phyloP scores from a whole-genome alignment of 1,139 yeast species.

The Martiniozyma asiatica region DNA sequence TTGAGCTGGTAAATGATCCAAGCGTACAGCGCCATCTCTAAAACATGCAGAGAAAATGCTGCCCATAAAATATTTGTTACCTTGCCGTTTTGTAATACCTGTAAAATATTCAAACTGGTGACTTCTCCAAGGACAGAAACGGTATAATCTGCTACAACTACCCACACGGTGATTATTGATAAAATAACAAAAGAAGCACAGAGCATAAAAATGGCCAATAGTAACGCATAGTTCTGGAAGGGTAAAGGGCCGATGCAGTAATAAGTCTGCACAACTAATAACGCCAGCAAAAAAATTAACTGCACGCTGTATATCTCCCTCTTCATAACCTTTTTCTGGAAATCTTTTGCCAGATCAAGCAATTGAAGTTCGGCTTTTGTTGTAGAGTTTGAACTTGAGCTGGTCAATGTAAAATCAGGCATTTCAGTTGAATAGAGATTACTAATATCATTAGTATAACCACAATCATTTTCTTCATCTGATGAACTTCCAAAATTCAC shows the following conservation, averaged over 20 bases:
- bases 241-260: slow-evolving; percentile 9
- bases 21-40: no score
- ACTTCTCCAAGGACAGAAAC: slow-evolving; percentile 6
- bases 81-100: slow-evolving; percentile 5
- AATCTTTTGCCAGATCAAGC: slow-evolving; percentile 8
- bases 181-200: slow-evolving; percentile 4
- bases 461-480: slow-evolving; percentile 6
- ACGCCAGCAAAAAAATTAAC: slow-evolving; percentile 5
- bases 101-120: slow-evolving; percentile 9
- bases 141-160: slow-evolving; percentile 6
- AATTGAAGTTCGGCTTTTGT: slow-evolving; percentile 6
- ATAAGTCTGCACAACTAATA: slow-evolving; percentile 8
- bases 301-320: slow-evolving; percentile 9
- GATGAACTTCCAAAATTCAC: slow-evolving; percentile 18
- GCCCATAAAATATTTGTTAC: slow-evolving; percentile 9
- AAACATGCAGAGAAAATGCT: no score
- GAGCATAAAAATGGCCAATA: slow-evolving; percentile 1
- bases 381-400: slow-evolving; percentile 6
- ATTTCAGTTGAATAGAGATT: slow-evolving; percentile 5
- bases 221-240: slow-evolving; percentile 5
- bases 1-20: no score
- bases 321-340: slow-evolving; percentile 8
- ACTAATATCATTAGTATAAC: slow-evolving; percentile 9
- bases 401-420: slow-evolving; percentile 11
- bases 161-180: slow-evolving; percentile 9